Evolutionary conservation across 2,329 filamentous ascomycete species (phyloP).

Genomic region (Fusarium mangiferae): DNA sequence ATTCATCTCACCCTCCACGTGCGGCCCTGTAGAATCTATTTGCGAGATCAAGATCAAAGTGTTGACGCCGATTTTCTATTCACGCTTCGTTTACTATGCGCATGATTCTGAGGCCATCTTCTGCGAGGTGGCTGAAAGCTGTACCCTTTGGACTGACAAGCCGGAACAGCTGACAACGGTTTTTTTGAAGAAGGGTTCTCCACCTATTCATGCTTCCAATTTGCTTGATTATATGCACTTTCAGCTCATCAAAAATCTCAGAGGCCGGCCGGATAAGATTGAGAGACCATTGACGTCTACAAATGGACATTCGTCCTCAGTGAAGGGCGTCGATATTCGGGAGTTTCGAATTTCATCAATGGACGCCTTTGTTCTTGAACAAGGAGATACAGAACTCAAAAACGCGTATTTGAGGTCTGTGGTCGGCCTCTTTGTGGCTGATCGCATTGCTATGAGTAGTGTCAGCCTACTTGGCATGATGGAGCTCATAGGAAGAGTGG

Average conservation of each 20-base stretch:
- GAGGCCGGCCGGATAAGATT: constrained; percentile 55
- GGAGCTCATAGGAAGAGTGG: constrained; percentile 47
- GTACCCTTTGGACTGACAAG: constrained; percentile 67
- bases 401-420: constrained; percentile 52
- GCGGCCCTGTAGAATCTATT: constrained; percentile 11
- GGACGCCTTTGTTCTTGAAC: constrained; percentile 59
- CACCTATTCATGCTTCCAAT: constrained; percentile 49
- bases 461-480: constrained; percentile 44
- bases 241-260: constrained; percentile 56
- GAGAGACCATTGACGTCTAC: constrained; percentile 55
- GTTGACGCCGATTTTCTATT: constrained; percentile 74
- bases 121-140: constrained; percentile 67
- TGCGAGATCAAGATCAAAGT: constrained; percentile 66
- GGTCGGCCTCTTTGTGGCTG: constrained; percentile 56
- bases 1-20: constrained; percentile 49
- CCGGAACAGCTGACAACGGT: constrained; percentile 61
- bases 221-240: constrained; percentile 55
- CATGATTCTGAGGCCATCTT: constrained; percentile 71
- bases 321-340: constrained; percentile 53
- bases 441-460: constrained; percentile 53
- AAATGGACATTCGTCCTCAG: constrained; percentile 21
- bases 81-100: constrained; percentile 70
- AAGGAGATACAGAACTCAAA: constrained; percentile 43
- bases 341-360: constrained; percentile 61
- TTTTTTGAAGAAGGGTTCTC: constrained; percentile 53